These are phyloP conservation scores for Byssochlamys sp. DNA, from an alignment of 2,329 filamentous ascomycete genomes.

Conservation along the genomic window DNA sequence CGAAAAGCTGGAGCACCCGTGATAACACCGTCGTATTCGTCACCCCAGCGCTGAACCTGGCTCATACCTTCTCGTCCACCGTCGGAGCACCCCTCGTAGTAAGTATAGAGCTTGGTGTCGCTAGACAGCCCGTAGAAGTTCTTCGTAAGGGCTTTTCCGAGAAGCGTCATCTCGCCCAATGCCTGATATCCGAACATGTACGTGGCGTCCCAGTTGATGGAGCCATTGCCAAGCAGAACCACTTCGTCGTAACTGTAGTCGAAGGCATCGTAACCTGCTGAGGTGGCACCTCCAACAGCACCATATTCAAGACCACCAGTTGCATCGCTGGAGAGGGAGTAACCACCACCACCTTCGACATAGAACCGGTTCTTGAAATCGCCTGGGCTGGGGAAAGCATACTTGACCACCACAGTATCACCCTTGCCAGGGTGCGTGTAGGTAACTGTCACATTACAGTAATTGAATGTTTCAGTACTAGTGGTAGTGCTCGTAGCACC, in stretches of 20 bases:
- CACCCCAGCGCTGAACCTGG: constrained; percentile 38
- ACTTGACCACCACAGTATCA: constrained; percentile 28
- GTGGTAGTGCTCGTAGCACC: constrained; percentile 6
- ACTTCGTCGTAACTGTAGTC: constrained; percentile 28
- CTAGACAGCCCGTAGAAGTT: constrained; percentile 27
- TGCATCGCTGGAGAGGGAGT: constrained; percentile 42
- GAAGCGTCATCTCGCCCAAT: constrained; percentile 39
- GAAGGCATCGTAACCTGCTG: constrained; percentile 44
- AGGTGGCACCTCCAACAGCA: constrained; percentile 41
- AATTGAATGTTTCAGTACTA: constrained; percentile 10
- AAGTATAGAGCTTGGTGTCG: constrained; percentile 18
- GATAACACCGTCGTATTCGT: constrained; percentile 34
- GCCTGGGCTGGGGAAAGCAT: constrained; percentile 36
- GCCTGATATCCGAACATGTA: constrained; percentile 45
- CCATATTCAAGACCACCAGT: constrained; percentile 39
- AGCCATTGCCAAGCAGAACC: constrained; percentile 32
- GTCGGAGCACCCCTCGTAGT: constrained; percentile 44
- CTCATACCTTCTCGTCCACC: constrained; percentile 41
- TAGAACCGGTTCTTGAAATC: constrained; percentile 40
- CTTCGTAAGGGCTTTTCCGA: constrained; percentile 36
- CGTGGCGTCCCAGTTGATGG: constrained; percentile 41
- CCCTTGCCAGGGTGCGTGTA: constrained; percentile 37
- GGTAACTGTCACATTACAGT: constrained; percentile 40
- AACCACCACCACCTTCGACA: constrained; percentile 40
- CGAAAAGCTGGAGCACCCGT: constrained; percentile 28